Percentiles rank a stretch among this genome's conserved stretches.
phyloP scores from a whole-genome alignment of 78 protist species.

The Dictyostelium intermedium region DNA sequence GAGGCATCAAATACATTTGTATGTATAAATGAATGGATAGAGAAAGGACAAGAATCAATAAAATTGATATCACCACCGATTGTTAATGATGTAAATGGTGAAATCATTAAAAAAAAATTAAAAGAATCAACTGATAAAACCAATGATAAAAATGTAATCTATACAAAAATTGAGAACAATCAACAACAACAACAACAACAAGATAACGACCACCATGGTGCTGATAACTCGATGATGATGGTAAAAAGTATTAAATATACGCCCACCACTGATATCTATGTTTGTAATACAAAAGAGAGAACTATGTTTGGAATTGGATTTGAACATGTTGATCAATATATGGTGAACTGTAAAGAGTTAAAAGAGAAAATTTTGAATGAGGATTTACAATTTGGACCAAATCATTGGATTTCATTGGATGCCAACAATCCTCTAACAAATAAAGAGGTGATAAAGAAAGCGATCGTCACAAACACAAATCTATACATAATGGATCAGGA shows the following conservation, averaged over 20 bases:
- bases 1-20: slow-evolving; percentile 68
- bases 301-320: slow-evolving; percentile 73
- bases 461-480: neutral
- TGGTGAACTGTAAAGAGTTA: neutral
- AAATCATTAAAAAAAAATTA: neutral
- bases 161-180: neutral
- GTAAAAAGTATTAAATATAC: neutral
- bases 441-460: neutral
- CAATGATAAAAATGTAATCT: neutral
- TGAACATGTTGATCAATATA: neutral
- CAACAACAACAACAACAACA: neutral
- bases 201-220: neutral
- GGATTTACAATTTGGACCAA: neutral
- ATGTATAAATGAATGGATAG: slow-evolving; percentile 43
- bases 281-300: slow-evolving; percentile 22
- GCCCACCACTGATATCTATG: slow-evolving; percentile 10
- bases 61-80: slow-evolving; percentile 8
- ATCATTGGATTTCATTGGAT: slow-evolving; percentile 50
- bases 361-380: neutral
- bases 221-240: too few relatives aligned
- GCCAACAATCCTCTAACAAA: neutral
- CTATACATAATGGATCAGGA: slow-evolving; percentile 48
- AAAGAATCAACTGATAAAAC: neutral
- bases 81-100: slow-evolving; percentile 21
- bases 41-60: neutral